Percentiles rank a stretch among this genome's conserved stretches.
Evolutionary conservation across 768 basidiomycete genomes (phyloP).

Genomic region (Hortiboletus campestris): DNA sequence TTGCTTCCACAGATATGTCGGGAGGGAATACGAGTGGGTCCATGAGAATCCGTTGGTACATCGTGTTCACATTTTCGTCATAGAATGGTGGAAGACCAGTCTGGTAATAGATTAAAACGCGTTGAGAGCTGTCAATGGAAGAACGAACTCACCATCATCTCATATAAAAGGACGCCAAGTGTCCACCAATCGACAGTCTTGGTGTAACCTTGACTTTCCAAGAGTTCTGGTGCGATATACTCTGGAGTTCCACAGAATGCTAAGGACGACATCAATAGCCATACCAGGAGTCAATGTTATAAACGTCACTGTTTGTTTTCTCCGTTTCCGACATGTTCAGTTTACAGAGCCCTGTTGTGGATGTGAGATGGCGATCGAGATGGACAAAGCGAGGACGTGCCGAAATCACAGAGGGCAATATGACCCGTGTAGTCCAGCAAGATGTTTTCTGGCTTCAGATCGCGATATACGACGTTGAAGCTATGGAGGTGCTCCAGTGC

Average conservation of each 20-base stretch:
- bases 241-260: constrained; percentile 99
- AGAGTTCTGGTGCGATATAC: constrained; percentile 95
- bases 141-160: constrained; percentile 76
- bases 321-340: constrained; percentile 97
- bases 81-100: constrained; percentile 98
- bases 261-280: constrained; percentile 29
- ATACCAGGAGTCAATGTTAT: background rate
- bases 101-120: constrained; percentile 35
- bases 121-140: background rate
- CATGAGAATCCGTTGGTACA: constrained; percentile 93
- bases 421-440: constrained; percentile 96
- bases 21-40: constrained; percentile 92
- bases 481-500: constrained; percentile 95
- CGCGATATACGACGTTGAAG: constrained; percentile 98
- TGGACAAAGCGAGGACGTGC: constrained; percentile 32
- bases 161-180: constrained; percentile 90
- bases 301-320: constrained; percentile 85
- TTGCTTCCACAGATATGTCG: constrained; percentile 85
- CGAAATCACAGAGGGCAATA: constrained; percentile 97
- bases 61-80: constrained; percentile 97
- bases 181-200: constrained; percentile 99
- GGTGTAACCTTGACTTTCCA: constrained; percentile 95
- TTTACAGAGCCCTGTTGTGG: constrained; percentile 70
- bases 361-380: constrained; percentile 1
- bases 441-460: constrained; percentile 98